Evolutionary conservation across 1,284 basidiomycete genomes (phyloP).

Genomic region (Volvariella surrecta): DNA sequence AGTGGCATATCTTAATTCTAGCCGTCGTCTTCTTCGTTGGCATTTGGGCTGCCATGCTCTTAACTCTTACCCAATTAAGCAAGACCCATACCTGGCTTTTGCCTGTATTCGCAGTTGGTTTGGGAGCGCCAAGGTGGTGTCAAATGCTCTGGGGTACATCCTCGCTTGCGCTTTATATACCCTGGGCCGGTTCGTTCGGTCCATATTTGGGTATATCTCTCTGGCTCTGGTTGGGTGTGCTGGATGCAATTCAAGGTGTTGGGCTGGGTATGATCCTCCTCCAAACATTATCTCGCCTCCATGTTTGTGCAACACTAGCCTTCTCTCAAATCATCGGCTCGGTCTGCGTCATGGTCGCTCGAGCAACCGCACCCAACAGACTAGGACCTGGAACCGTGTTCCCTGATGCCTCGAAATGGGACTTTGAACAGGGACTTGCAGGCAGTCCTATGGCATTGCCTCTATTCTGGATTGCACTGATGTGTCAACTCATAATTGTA

Average conservation of each 20-base stretch:
- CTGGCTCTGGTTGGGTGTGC: constrained; percentile 91
- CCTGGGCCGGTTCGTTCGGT: constrained; percentile 79
- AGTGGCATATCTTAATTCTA: constrained; percentile 77
- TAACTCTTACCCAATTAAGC: constrained; percentile 75
- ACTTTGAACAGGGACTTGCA: constrained; percentile 59
- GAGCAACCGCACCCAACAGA: constrained; percentile 77
- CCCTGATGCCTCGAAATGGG: constrained; percentile 87
- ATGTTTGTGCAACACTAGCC: constrained; percentile 87
- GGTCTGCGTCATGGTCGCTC: constrained; percentile 78
- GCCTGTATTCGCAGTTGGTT: constrained; percentile 87
- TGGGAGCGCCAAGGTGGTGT: constrained; percentile 90
- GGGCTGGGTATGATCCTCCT: constrained; percentile 91
- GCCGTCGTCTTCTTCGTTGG: constrained; percentile 79
- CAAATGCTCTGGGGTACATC: constrained; percentile 89
- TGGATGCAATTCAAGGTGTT: constrained; percentile 89
- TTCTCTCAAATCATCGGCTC: constrained; percentile 81
- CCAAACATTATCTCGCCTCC: constrained; percentile 85
- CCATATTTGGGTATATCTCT: constrained; percentile 82
- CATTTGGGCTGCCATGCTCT: constrained; percentile 73
- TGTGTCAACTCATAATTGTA: constrained; percentile 77
- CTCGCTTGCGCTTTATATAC: constrained; percentile 81
- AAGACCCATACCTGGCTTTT: constrained; percentile 92
- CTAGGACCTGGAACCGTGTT: constrained; percentile 84
- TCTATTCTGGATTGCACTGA: constrained; percentile 83
- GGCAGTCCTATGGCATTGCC: constrained; percentile 72